These are phyloP conservation scores for Penicillium freii DNA, from an alignment of 2,329 filamentous ascomycete genomes.

Conservation along the genomic window DNA sequence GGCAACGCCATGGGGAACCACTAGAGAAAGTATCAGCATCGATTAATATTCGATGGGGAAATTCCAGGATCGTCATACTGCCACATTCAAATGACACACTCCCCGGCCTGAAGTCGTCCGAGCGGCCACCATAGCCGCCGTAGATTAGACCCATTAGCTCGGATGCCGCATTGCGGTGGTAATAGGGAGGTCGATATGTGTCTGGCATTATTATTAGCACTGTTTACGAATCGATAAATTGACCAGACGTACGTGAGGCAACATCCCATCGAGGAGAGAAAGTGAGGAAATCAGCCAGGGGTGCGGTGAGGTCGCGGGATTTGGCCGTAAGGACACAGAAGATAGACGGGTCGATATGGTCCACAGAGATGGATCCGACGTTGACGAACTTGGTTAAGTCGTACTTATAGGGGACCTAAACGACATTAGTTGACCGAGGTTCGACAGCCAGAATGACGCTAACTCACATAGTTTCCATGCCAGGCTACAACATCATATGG, in stretches of 20 bases:
- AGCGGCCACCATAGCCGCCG: slow-evolving; percentile 36
- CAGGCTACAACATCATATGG: slow-evolving; percentile 71
- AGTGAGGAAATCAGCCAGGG: slow-evolving; percentile 41
- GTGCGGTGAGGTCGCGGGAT: slow-evolving; percentile 35
- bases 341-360: slow-evolving; percentile 44
- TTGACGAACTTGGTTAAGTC: slow-evolving; percentile 44
- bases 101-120: slow-evolving; percentile 35
- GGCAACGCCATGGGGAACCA: slow-evolving; percentile 39
- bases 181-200: slow-evolving; percentile 44
- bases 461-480: slow-evolving; percentile 62
- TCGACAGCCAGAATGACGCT: no score
- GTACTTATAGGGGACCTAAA: slow-evolving; percentile 42
- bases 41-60: not conserved
- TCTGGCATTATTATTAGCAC: slow-evolving; percentile 17
- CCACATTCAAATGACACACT: slow-evolving; percentile 39
- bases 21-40: slow-evolving; percentile 16
- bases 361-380: slow-evolving; percentile 40
- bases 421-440: not conserved
- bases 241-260: slow-evolving; percentile 31
- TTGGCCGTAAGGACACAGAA: slow-evolving; percentile 44
- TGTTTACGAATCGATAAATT: not conserved
- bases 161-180: slow-evolving; percentile 43
- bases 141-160: slow-evolving; percentile 43
- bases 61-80: slow-evolving; percentile 20
- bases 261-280: slow-evolving; percentile 44